Evolutionary conservation across 768 basidiomycete species (phyloP), one percentile per base, ranked within the genome.

Genomic region (Gymnopilus dilepis): DNA sequence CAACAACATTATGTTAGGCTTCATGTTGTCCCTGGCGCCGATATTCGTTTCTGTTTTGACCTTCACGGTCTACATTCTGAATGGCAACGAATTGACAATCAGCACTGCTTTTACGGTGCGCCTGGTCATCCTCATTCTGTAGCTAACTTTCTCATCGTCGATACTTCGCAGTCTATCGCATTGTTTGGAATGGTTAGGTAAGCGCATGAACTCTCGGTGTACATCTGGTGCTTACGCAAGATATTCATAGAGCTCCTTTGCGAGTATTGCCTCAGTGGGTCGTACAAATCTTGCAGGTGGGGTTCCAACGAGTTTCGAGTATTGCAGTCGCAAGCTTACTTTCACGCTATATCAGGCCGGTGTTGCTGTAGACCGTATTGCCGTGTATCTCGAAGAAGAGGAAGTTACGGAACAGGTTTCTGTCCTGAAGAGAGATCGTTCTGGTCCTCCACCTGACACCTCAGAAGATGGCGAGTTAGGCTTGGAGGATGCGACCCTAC

Each of bases 21-120:
- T 86, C 2, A 75, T 95, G 8, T 96, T 91, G 90, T 82, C 79
- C 1, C 77, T 81, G 6, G 90, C 91, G 0, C 95, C 95, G 0
- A 88, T 94, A 45, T 71, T 91, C 13, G 86, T 97, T 21, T 93
- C 92, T 2, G 81, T 95, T 57, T 82, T 91, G n/a, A 87, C 91
- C 1, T 97, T 97, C 82, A 80, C 86, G 66, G 82, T 80, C 19
- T 94, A 86, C 63, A 85, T 95, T 30, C 76, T 86, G 64, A 85
- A 82, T 63, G 90, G 91, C 0, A 84, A 93, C 45, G 78, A 92
- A 70, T 73, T 99, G 54, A 90, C 92, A 0, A 81, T 95, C 48
- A 82, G 89, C 3, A 82, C 86, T 17, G 95, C 96, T 0, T 97
- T 97, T 71, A 97, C 95, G 54, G 89, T 89, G 47, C 30, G 85